Evolutionary conservation across 495 filamentous ascomycete genomes (phyloP), one percentile per base, ranked within the genome.

Genomic region (Penicillium pancosmium): DNA sequence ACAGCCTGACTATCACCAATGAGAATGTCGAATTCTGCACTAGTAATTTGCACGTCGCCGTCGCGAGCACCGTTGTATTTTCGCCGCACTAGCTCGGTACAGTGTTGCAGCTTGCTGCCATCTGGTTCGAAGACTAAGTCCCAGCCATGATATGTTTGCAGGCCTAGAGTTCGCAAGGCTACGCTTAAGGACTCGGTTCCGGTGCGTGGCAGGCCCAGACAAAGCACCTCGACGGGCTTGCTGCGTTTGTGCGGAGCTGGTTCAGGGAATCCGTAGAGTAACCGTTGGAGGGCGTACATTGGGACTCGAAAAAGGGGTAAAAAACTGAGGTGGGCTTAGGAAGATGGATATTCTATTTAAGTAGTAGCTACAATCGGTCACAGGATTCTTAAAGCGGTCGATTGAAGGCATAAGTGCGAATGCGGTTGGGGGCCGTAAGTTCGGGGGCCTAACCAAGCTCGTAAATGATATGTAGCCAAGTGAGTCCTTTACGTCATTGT

Each of bases 151-250:
- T 59, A 64, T 52, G 58, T 59, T 35, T 7, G 23, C 43, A 62
- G 40, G 16, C 47, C 62, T 38, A 51, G 52, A 9, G 23, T 48
- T 38, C 52, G 50, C 19, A 48, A 61, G 47, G 15, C 41, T 48
- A 46, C 44, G 27, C 54, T 62, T 18, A 52, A 59, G 40, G 63
- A 65, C 25, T 62, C 59, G 16, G 59, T 65, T 21, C 58, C 63
- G 2, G 59, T 54, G 19, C 59, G 63, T 31, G 63, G 59, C 44
- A 62, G 18, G n/a, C 59, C 63, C 27, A 65, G 8, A 31, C 59
- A 58, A 8, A 65, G 50, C 5, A 65, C 63, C 36, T 54, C 50
- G 33, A 65, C 50, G 25, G 59, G 63, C 50, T 56, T 62, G 23
- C n/a, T 57, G 31, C 59, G 59, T 18, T 53, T 62, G 35, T 54